phyloP scores from a whole-genome alignment of 139 green algal genomes.

The Chlamydomonas sphaeroides region DNA sequence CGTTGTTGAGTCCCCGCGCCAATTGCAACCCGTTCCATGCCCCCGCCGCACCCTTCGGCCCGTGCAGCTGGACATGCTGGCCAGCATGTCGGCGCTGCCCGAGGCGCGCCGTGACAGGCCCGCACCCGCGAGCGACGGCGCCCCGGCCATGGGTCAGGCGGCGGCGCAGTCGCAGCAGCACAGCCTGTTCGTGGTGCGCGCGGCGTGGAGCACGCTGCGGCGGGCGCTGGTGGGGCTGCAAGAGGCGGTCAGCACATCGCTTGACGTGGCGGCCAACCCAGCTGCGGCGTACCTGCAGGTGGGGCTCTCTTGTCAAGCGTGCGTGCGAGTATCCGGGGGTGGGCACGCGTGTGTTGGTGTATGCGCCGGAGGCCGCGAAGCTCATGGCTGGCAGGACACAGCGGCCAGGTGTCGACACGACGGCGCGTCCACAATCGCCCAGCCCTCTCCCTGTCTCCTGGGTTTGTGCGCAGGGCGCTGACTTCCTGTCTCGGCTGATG shows the following conservation, averaged over 20 bases:
- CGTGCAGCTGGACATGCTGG: conserved; percentile 26
- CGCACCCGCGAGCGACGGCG: too few relatives aligned
- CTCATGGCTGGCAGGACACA: not conserved
- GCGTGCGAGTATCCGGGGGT: too few relatives aligned
- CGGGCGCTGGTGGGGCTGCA: conserved; percentile 25
- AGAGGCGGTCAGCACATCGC: conserved; percentile 14
- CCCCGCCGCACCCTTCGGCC: too few relatives aligned
- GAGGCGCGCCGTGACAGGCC: not conserved
- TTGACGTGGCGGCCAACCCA: conserved; percentile 21
- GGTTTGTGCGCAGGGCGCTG: not conserved
- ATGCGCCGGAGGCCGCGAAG: too few relatives aligned
- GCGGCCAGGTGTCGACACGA: too few relatives aligned
- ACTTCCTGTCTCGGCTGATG: conserved; percentile 33
- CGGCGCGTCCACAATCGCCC: not conserved
- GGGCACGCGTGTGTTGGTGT: too few relatives aligned
- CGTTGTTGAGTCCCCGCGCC: too few relatives aligned
- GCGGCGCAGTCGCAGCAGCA: conserved; percentile 22
- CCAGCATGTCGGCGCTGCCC: conserved; percentile 8
- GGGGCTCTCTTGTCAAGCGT: too few relatives aligned
- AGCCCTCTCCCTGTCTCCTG: not conserved
- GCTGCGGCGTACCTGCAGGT: conserved; percentile 33
- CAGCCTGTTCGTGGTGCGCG: conserved; percentile 37
- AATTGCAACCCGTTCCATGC: too few relatives aligned
- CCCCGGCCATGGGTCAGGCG: too few relatives aligned
- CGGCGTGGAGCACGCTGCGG: conserved; percentile 32